Percentiles rank a stretch among this genome's conserved stretches.
These are phyloP conservation scores for Nymphaea thermarum DNA, from an alignment of 164 flowering plant species.

Conservation along the genomic window DNA sequence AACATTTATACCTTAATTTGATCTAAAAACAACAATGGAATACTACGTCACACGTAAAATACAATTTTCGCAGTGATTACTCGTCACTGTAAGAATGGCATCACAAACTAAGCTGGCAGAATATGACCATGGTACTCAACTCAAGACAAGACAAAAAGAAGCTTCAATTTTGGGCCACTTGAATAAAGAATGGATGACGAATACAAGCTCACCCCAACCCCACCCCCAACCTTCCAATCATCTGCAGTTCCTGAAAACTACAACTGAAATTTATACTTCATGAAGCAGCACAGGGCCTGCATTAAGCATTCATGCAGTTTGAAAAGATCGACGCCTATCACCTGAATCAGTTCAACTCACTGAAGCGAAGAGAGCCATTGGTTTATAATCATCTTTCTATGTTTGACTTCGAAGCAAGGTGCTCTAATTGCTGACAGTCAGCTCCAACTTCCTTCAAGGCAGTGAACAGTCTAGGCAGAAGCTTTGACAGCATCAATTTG, in stretches of 20 bases:
- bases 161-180: background rate
- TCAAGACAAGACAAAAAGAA: too few relatives aligned
- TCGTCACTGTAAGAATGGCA: too few relatives aligned
- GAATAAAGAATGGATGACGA: background rate
- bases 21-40: too few relatives aligned
- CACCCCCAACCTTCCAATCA: too few relatives aligned
- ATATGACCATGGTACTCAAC: too few relatives aligned
- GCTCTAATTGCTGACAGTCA: conserved; percentile 57
- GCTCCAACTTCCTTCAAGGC: conserved; percentile 65
- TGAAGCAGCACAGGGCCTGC: background rate
- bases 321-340: background rate
- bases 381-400: background rate
- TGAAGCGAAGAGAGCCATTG: background rate
- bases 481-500: conserved; percentile 90
- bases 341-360: background rate
- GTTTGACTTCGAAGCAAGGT: conserved; percentile 16
- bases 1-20: too few relatives aligned
- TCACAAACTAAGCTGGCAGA: too few relatives aligned
- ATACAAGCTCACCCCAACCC: background rate
- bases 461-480: conserved; percentile 56
- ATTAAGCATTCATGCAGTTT: background rate
- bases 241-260: background rate
- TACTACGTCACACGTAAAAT: too few relatives aligned
- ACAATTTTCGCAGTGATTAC: too few relatives aligned
- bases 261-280: too few relatives aligned